Base-by-base conservation (phyloP, 257 asterid genomes). In the Plantago ovata region DNA sequence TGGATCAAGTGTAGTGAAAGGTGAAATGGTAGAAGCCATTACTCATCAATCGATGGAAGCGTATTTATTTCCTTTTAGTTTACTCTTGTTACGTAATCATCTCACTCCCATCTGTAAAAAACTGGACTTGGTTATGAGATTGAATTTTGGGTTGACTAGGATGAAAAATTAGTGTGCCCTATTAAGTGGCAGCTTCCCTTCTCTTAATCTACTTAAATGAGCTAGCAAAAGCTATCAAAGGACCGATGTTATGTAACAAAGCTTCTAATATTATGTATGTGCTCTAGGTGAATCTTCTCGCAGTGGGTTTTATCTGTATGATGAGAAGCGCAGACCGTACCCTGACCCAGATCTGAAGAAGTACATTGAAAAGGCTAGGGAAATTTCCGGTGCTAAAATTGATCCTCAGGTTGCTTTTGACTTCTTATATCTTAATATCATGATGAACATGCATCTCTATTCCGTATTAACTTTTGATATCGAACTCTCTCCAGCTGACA, bases 261-360 rank as follows among this genome's bases (percentile, higher is more conserved):
- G 41, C 14, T 41, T 74, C 36, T 16, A 47, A 60, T 48, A 18
- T 59, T 62, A 58, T 62, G 44, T 43, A 38, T 64, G 47, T 49
- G 42, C 62, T 70, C 15, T 49, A 89, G 99, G 97, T 63, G 99
- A 93, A 86, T 70, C 82, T 19, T 77, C 96, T 51, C 80, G 79
- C 3, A 78, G 62, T 61, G 99, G 99, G 20, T 93, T 93, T 75
- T 89, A 86, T 62, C 36, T 66, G 23, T 93, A 89, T 46, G 89
- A 89, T 18, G 80, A 82, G 62, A 84, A 80, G 79, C 89, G 95
- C 64, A 84, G 70, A 81, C 97, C 95, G 56, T 84, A 65, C 77
- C 96, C 95, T n/a, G 97, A 93, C 61, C 94, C 95, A 14, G 94
- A 93, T 64, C 59, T 93, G 56, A 81, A 72, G 76, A 89, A 80